A percentile compares a stretch with the other conserved stretches of the same genome.
Evolutionary conservation across 345 rosid species (phyloP).

Genomic region (Moricandia arvensis): DNA sequence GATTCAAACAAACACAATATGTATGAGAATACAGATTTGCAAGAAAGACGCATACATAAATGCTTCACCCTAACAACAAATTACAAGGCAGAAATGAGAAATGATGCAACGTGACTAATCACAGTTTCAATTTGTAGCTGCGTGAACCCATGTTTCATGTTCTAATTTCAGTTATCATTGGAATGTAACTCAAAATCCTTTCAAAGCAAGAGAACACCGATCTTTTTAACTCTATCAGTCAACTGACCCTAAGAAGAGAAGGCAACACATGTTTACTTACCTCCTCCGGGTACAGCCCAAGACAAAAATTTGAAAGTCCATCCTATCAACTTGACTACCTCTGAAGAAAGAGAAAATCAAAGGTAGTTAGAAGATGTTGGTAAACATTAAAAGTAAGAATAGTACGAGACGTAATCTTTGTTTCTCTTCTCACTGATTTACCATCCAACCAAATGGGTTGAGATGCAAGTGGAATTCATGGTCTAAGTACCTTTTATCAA

Average conservation of each 20-base stretch:
- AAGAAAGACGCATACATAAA: neutral
- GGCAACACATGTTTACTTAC: conserved; percentile 34
- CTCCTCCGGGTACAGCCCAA: conserved; percentile 86
- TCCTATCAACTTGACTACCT: conserved; percentile 73
- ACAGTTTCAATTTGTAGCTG: neutral
- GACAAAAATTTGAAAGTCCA: conserved; percentile 68
- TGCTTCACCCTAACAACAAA: neutral
- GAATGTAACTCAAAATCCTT: neutral
- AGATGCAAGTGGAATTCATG: conserved; percentile 2
- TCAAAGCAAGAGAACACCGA: neutral
- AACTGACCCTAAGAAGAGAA: neutral
- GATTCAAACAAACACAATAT: neutral
- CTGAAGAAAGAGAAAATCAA: conserved; percentile 46
- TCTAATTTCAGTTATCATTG: neutral
- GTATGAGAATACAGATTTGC: neutral
- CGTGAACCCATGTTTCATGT: neutral
- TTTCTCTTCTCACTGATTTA: neutral
- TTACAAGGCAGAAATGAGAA: conserved; percentile 1
- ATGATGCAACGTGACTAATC: neutral
- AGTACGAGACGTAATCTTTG: neutral
- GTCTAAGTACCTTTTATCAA: conserved; percentile 64
- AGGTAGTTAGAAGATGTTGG: conserved; percentile 14
- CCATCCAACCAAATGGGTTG: conserved; percentile 10
- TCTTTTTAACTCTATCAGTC: neutral
- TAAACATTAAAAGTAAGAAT: neutral